A percentile compares a stretch with the other conserved stretches of the same genome.
Conservation (phyloP, 1,284 basidiomycete genomes). For the Ceratorhiza oryzae-sativae region DNA sequence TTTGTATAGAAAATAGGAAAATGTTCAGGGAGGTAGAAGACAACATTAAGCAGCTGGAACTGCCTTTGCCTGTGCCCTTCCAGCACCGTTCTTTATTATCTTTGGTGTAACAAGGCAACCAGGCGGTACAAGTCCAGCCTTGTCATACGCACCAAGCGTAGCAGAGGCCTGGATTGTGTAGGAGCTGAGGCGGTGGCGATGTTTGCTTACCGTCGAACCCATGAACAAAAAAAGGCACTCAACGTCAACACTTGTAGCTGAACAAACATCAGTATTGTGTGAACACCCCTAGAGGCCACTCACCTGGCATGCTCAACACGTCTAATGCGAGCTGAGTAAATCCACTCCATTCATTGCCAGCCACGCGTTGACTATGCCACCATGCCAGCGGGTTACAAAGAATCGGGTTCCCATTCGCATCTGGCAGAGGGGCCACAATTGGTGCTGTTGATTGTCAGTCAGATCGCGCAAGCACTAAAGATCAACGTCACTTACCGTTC, state of each 20-base stretch:
- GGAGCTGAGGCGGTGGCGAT: background rate
- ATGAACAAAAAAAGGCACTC: background rate
- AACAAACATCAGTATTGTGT: too few species aligned
- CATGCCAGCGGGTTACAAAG: background rate
- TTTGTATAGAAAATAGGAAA: too few species aligned
- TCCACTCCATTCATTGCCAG: background rate
- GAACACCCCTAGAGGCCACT: too few species aligned
- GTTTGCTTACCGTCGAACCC: background rate
- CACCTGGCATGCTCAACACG: background rate
- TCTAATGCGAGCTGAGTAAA: slow-evolving; percentile 13
- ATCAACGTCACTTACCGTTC: background rate
- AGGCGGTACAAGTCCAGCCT: background rate
- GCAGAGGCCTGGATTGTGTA: slow-evolving; percentile 7
- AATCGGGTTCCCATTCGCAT: background rate
- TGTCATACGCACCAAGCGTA: background rate
- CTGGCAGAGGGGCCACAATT: too few species aligned
- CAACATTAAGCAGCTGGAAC: too few species aligned
- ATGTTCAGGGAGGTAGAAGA: too few species aligned
- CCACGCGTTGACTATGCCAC: slow-evolving; percentile 1
- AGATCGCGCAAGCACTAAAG: background rate
- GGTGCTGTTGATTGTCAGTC: background rate
- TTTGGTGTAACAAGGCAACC: background rate
- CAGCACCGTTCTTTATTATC: background rate
- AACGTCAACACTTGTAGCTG: slow-evolving; percentile 1
- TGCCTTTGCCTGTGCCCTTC: background rate